Base-by-base conservation (phyloP, 1,284 basidiomycete genomes). In the Malassezia nana region DNA sequence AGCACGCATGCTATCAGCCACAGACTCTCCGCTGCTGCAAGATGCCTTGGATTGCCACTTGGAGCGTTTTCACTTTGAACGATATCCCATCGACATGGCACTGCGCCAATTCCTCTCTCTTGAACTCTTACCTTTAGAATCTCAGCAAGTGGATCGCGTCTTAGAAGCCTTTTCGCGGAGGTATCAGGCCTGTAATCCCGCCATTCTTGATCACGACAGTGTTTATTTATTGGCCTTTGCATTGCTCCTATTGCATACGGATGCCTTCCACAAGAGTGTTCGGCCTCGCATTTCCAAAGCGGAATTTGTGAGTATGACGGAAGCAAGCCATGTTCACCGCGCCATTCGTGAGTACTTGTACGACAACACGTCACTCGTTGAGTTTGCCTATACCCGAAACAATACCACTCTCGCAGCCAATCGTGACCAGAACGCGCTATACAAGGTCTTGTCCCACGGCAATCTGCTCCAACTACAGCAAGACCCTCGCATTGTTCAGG, bases 231-330 rank as follows among this genome's bases (percentile, higher is more conserved):
- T 99, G 38, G 88, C 92, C 12, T 99, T 98, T 76, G 95, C 92
- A 64, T 79, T 98, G 67, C 94, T 99, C 74, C 96, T 99, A 90
- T 79, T 99, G 41, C 91, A 96, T 72, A 98, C 94, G 10, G 92
- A 98, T 72, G 86, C 86, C 1, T 98, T 96, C 79, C 98, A 98
- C 77, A 88, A 85, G 76, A 89, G 88, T 62, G 96, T 95, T 76
- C 95, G 89, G 76, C 84, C 84, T 59, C 96, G 96, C 78, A 98
- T 99, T 94, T 64, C 57, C 25, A 84, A 71, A 48, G 61, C 48
- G 16, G 67, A 67, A 42, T 73, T 65, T 43, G 55, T 71, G 13
- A 31, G 57, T 7, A 65, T 71, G 48, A 66, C 70, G 8, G 45
- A 59, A 1, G 42, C 85, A 29, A 94, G 89, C n/a, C 89, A 89